phyloP scores from a whole-genome alignment of 768 basidiomycete species.

The Leucosporidium yakuticum region DNA sequence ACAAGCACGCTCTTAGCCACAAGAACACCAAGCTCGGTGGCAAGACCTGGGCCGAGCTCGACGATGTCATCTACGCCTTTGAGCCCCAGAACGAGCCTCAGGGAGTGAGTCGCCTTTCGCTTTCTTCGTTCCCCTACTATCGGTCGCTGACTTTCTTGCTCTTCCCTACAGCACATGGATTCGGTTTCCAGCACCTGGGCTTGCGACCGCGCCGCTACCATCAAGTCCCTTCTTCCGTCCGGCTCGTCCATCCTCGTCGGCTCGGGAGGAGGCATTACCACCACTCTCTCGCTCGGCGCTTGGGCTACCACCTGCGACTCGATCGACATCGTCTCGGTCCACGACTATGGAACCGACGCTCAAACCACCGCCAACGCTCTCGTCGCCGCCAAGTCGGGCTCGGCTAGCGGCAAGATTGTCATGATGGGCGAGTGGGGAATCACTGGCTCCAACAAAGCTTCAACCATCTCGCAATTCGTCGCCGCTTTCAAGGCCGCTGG shows the following conservation, averaged over 20 bases:
- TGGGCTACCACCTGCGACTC: conserved; percentile 37
- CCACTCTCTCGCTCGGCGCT: conserved; percentile 23
- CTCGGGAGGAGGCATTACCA: conserved; percentile 39
- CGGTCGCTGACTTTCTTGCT: not conserved
- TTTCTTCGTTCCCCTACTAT: not conserved
- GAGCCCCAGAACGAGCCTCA: conserved; percentile 38
- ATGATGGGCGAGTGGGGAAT: conserved; percentile 40
- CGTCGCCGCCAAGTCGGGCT: conserved; percentile 11
- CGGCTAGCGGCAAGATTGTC: conserved; percentile 28
- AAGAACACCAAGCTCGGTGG: conserved; percentile 33
- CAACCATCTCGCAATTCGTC: conserved; percentile 29
- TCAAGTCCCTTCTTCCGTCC: conserved; percentile 32
- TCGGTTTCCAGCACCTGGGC: conserved; percentile 33
- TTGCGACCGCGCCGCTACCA: conserved; percentile 34
- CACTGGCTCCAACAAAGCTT: conserved; percentile 35
- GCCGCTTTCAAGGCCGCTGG: conserved; percentile 21
- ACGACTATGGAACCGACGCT: conserved; percentile 39
- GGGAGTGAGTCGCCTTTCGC: conserved; percentile 12
- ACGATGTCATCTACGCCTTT: conserved; percentile 36
- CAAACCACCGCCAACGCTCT: conserved; percentile 24
- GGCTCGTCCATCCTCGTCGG: conserved; percentile 32
- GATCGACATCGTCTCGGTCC: conserved; percentile 39
- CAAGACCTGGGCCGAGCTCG: conserved; percentile 37
- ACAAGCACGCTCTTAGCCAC: conserved; percentile 36
- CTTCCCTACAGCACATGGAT: conserved; percentile 29